phyloP scores from a whole-genome alignment of 129 eudicot species.

The Glebionis coronaria region DNA sequence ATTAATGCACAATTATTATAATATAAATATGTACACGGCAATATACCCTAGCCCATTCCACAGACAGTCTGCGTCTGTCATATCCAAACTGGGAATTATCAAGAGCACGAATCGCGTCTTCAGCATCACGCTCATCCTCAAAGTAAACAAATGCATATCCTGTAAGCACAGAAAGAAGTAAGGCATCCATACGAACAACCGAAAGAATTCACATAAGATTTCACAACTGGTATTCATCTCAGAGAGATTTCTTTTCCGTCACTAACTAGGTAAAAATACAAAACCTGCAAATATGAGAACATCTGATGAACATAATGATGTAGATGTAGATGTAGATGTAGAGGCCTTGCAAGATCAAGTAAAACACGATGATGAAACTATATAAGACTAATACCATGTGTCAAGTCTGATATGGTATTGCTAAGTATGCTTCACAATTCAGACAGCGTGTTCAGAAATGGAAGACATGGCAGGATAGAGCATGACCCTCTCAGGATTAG shows the following conservation, averaged over 20 bases:
- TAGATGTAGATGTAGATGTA: conserved; percentile 70
- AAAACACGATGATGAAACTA: conserved; percentile 50
- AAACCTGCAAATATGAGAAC: conserved; percentile 82
- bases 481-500: conserved; percentile 37
- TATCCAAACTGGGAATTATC: conserved; percentile 87
- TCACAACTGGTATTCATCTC: conserved; percentile 34
- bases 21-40: background rate
- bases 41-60: conserved; percentile 93
- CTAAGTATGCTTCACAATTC: conserved; percentile 82
- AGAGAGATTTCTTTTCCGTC: conserved; percentile 37
- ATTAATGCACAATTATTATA: background rate
- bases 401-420: conserved; percentile 55
- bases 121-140: conserved; percentile 96
- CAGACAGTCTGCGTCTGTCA: conserved; percentile 73
- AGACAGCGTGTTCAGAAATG: conserved; percentile 67
- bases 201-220: conserved; percentile 12
- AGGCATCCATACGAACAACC: background rate
- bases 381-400: conserved; percentile 54
- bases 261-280: conserved; percentile 48
- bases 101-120: conserved; percentile 81
- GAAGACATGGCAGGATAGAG: conserved; percentile 57
- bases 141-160: conserved; percentile 95
- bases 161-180: conserved; percentile 30
- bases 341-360: conserved; percentile 74
- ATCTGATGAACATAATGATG: conserved; percentile 77